Base-by-base conservation (phyloP, 139 green algal genomes). In the Volvox africanus region DNA sequence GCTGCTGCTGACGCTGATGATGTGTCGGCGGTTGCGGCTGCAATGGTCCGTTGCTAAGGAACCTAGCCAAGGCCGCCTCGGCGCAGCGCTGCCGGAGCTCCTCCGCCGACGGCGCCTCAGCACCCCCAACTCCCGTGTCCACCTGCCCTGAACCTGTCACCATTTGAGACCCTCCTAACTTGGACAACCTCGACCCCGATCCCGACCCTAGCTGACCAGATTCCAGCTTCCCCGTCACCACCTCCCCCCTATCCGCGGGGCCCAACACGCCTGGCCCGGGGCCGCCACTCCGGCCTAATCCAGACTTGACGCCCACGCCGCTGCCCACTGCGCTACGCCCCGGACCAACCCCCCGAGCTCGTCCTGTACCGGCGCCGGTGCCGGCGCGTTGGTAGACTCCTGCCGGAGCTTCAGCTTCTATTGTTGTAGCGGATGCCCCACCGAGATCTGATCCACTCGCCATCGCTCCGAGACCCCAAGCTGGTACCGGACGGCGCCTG, bases 31-130 rank as follows among this genome's bases (percentile, higher is more conserved):
- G 62, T 9, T n/a, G n/a, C 68, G 14, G 68, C 68, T 65, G 62
- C 65, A 33, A 20, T 32, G 17, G 16, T 61, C 21, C 32, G 32
- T 67, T 68, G 9, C 19, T 22, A 3, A 36, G 69, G 6, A 82
- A 71, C 37, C 85, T 55, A 9, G 85, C 85, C 1, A 89, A 68
- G 0, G 85, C 85, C 26, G 85, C 85, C 20, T 89, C 85, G 22
- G 69, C 85, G n/a, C 85, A 89, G 24, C 85, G 69, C 69, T 68
- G 69, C 26, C 85, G 36, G 9, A 69, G 69, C 85, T 82, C 85
- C 44, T 69, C 85, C 37, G 65, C 67, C 24, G 71, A 33, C 30
- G 65, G 65, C 65, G 71, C 22, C 71, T 30, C 71, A 20, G 30
- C 71, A 18, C 18, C 76, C 11, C 30, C 76, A 55, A 55, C 9